These are phyloP conservation scores for Fraxinus nigra DNA, from an alignment of 305 asterid species.

Conservation along the genomic window DNA sequence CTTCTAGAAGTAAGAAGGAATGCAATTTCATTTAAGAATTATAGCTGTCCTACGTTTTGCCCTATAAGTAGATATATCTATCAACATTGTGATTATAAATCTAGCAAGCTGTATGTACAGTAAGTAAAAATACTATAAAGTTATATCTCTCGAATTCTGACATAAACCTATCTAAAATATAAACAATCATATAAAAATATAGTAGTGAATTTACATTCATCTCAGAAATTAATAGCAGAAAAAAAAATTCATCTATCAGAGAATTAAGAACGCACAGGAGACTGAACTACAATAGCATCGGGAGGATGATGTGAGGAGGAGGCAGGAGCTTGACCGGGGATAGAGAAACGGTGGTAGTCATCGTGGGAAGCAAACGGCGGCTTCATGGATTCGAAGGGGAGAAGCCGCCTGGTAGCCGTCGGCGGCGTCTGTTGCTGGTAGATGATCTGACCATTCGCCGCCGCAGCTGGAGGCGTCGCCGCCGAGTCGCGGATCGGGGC, in stretches of 20 bases:
- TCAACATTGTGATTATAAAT: not conserved
- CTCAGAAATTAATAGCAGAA: slow-evolving; percentile 11
- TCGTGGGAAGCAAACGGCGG: slow-evolving; percentile 65
- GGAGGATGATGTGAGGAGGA: slow-evolving; percentile 50
- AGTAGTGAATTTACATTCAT: slow-evolving; percentile 9
- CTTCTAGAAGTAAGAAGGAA: not conserved
- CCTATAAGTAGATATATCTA: slow-evolving; percentile 13
- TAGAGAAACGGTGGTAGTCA: slow-evolving; percentile 75
- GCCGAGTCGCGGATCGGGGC: slow-evolving; percentile 49
- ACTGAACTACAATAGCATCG: slow-evolving; percentile 73
- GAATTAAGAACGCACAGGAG: slow-evolving; percentile 53
- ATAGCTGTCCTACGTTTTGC: not conserved
- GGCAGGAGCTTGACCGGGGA: slow-evolving; percentile 44
- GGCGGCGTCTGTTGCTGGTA: slow-evolving; percentile 36
- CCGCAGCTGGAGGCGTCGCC: slow-evolving; percentile 40
- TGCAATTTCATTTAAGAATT: not conserved
- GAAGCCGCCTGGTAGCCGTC: slow-evolving; percentile 60
- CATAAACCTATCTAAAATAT: slow-evolving; percentile 1
- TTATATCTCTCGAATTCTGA: slow-evolving; percentile 16
- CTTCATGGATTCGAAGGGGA: slow-evolving; percentile 78
- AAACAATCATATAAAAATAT: not conserved
- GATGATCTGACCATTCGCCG: slow-evolving; percentile 44
- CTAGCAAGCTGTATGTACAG: not conserved
- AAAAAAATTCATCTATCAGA: not conserved
- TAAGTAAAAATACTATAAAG: not conserved